Evolutionary conservation across 1,139 yeast genomes (phyloP).

Genomic region (Debaryomyces fabryi): DNA sequence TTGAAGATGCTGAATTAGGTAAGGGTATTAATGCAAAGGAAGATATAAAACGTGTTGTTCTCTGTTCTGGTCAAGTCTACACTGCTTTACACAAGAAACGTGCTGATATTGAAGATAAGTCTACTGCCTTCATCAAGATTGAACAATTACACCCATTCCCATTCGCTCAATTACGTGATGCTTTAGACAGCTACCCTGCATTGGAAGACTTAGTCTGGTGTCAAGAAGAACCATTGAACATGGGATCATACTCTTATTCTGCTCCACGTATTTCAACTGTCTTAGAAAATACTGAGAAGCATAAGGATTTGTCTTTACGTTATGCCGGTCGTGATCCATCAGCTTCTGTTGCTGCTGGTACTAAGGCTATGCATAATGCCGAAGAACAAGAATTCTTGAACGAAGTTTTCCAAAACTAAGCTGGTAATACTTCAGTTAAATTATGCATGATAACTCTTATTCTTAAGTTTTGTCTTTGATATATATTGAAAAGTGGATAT

Average conservation of each 20-base stretch:
- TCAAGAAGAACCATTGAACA: slow-evolving; percentile 99
- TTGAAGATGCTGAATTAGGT: slow-evolving; percentile 87
- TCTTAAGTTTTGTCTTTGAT: slow-evolving; percentile 3
- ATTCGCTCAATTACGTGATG: slow-evolving; percentile 87
- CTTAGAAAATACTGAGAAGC: slow-evolving; percentile 70
- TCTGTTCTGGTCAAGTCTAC: slow-evolving; percentile 92
- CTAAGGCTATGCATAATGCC: slow-evolving; percentile 81
- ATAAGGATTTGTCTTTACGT: slow-evolving; percentile 62
- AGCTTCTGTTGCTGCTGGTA: slow-evolving; percentile 98
- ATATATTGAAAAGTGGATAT: slow-evolving; percentile 5
- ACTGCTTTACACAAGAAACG: slow-evolving; percentile 91
- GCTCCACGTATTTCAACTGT: slow-evolving; percentile 82
- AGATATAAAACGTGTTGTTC: slow-evolving; percentile 84
- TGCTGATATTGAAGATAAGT: slow-evolving; percentile 69
- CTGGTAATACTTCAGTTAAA: slow-evolving; percentile 8
- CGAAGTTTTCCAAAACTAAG: slow-evolving; percentile 58
- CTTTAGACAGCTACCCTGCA: slow-evolving; percentile 78
- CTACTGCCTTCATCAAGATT: slow-evolving; percentile 84
- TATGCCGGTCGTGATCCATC: slow-evolving; percentile 98
- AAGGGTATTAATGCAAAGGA: slow-evolving; percentile 73
- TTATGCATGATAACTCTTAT: slow-evolving; percentile 6
- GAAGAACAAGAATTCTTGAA: slow-evolving; percentile 88
- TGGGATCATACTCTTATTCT: slow-evolving; percentile 85
- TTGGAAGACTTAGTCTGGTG: slow-evolving; percentile 91
- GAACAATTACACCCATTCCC: slow-evolving; percentile 99